Conservation (phyloP, 192 early-diverging fungal genomes). For the Coemansia pectinata region DNA sequence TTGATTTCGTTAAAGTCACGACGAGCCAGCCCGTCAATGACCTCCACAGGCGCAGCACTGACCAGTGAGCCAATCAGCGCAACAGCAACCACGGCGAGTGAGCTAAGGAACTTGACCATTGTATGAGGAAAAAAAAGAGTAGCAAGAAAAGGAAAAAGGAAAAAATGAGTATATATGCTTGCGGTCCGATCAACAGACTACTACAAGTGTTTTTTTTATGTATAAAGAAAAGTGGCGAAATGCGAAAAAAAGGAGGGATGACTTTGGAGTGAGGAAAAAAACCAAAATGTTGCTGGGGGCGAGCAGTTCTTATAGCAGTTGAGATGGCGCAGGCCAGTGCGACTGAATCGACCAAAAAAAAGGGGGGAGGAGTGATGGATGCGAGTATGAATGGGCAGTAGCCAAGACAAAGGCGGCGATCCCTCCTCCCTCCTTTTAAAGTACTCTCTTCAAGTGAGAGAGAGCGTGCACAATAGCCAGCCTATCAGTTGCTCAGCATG, state of each 20-base stretch:
- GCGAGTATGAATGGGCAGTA: not conserved
- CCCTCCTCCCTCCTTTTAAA: not conserved
- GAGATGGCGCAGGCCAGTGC: not conserved
- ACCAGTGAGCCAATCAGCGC: not conserved
- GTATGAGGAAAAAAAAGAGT: not conserved
- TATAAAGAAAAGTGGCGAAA: not conserved
- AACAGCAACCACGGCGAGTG: not conserved
- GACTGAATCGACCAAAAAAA: not conserved
- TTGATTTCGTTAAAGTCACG: not conserved
- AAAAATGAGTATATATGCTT: not conserved
- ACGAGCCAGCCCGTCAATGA: not conserved
- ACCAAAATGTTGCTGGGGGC: not conserved
- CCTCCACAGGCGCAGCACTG: not conserved
- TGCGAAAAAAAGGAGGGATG: not conserved
- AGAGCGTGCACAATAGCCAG: not conserved
- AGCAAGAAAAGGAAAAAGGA: not conserved
- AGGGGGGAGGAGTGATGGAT: not conserved
- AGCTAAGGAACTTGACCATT: slow-evolving; percentile 4
- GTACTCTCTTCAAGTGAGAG: not conserved
- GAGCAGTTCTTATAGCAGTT: not conserved
- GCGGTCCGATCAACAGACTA: slow-evolving; percentile 4
- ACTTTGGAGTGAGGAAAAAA: slow-evolving; percentile 1
- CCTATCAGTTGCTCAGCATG: not conserved
- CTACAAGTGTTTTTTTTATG: not conserved
- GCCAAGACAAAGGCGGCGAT: slow-evolving; percentile 5